Base-by-base conservation (phyloP, 1,139 yeast species). In the Taiozyma sp. region DNA sequence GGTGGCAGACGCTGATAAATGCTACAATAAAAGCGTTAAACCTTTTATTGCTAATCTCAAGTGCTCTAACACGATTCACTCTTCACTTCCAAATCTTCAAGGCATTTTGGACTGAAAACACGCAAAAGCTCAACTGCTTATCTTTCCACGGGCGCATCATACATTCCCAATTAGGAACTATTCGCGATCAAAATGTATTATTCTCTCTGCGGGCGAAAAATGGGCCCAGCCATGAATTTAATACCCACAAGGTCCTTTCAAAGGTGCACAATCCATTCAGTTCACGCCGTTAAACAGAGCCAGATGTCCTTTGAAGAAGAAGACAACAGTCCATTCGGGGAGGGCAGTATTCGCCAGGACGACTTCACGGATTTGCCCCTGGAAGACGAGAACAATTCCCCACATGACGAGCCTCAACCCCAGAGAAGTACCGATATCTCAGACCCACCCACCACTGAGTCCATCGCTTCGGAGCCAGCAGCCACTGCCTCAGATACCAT, bases 271-370 rank as follows among this genome's bases (percentile, higher is more conserved):
- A 30, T 30, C 13, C 6, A 13, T n/a, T 30, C 34, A 30, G 13
- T 30, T 30, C 34, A 6, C 7, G 6, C 35, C 8, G 6, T 19
- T 9, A 32, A 30, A 30, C 6, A 10, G 19, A 37, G 41, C 45
- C 40, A 28, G 41, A 60, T 54, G 57, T 51, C 59, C 3, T 21
- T 57, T 22, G 61, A 54, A 37, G 81, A 76, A 42, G 82, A 78
- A 57, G 80, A 78, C 56, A 78, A 78, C 63, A 77, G 76, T 56
- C 83, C 83, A 4, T 76, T 77, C 51, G 66, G 75, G n/a, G 69
- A 68, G 47, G 64, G 66, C n/a, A 67, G 48, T 21, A 42, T 47
- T 11, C 51, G 49, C 3, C 58, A 59, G 34, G 63, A 61, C 47
- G 62, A 54, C 24, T 60, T 62, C 53, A 58, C 62, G 13, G 63